phyloP scores from a whole-genome alignment of 2,329 filamentous ascomycete genomes.

The Paraphoma chrysanthemicola region DNA sequence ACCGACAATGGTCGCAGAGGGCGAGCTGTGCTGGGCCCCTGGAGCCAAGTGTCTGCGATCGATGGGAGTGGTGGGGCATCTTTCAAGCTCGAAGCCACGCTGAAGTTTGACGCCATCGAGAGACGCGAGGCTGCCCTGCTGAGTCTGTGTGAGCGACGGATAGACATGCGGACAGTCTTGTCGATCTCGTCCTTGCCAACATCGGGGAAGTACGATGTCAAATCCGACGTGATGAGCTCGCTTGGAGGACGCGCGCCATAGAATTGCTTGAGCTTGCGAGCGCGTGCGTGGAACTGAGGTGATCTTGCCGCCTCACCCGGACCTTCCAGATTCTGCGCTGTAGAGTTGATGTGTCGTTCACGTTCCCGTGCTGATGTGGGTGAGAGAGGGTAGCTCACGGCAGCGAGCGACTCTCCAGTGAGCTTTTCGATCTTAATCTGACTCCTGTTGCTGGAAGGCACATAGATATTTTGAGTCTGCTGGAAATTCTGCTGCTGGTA shows the following conservation, averaged over 20 bases:
- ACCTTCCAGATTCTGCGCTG: slow-evolving; percentile 57
- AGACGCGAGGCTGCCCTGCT: slow-evolving; percentile 93
- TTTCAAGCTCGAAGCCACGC: slow-evolving; percentile 88
- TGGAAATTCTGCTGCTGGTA: slow-evolving; percentile 82
- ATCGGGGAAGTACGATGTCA: slow-evolving; percentile 97
- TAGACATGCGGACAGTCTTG: slow-evolving; percentile 89
- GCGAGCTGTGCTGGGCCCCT: slow-evolving; percentile 55
- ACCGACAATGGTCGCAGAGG: slow-evolving; percentile 67
- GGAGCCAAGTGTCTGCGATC: slow-evolving; percentile 93
- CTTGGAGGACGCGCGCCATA: slow-evolving; percentile 92
- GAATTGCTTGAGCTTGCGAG: slow-evolving; percentile 74
- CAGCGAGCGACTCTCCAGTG: slow-evolving; percentile 84
- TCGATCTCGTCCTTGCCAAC: slow-evolving; percentile 95
- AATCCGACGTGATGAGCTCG: slow-evolving; percentile 94
- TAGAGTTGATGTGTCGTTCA: slow-evolving; percentile 67
- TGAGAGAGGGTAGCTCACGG: slow-evolving; percentile 85
- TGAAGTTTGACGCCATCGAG: slow-evolving; percentile 91
- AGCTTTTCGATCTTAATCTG: slow-evolving; percentile 89
- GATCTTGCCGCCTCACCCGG: slow-evolving; percentile 36
- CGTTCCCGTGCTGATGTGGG: slow-evolving; percentile 73
- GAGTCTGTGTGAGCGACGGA: slow-evolving; percentile 86
- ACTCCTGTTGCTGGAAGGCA: slow-evolving; percentile 75
- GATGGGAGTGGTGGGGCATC: slow-evolving; percentile 95
- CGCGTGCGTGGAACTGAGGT: slow-evolving; percentile 51
- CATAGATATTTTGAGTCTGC: slow-evolving; percentile 67